Evolutionary conservation across 2,329 filamentous ascomycete genomes (phyloP), one percentile per base, ranked within the genome.

Genomic region (Colletotrichum tanaceti): DNA sequence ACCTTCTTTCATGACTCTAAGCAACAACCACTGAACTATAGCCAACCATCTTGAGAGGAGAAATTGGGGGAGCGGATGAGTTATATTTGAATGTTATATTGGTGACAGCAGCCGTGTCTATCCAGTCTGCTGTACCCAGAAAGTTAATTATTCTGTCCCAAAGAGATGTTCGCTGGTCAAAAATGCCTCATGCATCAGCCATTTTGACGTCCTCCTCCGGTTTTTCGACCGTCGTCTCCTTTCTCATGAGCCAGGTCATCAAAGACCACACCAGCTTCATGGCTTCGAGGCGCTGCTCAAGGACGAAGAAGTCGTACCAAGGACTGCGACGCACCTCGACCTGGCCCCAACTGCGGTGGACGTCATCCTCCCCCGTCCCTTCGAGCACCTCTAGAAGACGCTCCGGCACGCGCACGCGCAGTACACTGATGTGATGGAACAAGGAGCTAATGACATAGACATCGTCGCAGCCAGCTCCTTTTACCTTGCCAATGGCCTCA

Each of bases 261-360:
- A 90, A 79, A 4, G 81, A 82, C 88, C 89, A 91, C 1, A 89
- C 72, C 11, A 86, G 70, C 70, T 81, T 78, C 85, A 90, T 85
- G 3, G 87, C 88, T 71, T 83, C 82, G 32, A 90, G 74, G 53
- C 89, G 77, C 63, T 90, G 85, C 24, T 85, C 80, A 0, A 76
- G 74, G 55, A 83, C 71, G 73, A 90, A 90, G 13, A 90, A 76
- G 73, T 91, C 89, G 73, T 82, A 89, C 89, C 89, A 91, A 46
- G 75, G 79, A 70, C 86, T 90, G 69, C 88, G 83, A 82, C 85
- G 86, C 43, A 89, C 80, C 72, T 85, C 80, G 2, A 90, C 77
- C 71, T 79, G 80, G 11, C 82, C 85, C 85, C 86, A 88, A 76
- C 82, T 83, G 67, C 78, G 76, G 58, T 63, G 75, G 18, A 71